Percentiles rank a stretch among this genome's conserved stretches.
phyloP scores from a whole-genome alignment of 75 land plant species.

The Isoetes taiwanensis region DNA sequence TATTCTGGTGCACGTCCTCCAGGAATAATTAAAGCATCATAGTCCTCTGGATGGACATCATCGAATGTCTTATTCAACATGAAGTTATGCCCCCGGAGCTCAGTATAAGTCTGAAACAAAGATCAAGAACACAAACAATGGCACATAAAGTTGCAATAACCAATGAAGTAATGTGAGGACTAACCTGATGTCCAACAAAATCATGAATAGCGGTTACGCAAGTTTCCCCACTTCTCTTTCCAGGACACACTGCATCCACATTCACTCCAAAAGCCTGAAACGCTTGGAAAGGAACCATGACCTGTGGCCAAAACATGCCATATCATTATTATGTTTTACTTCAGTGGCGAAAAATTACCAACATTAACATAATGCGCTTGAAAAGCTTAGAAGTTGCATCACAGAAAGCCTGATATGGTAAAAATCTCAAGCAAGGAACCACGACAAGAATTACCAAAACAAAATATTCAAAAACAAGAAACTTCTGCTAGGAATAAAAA shows the following conservation, averaged over 20 bases:
- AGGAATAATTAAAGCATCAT: constrained; percentile 21
- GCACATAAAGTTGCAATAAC: neutral
- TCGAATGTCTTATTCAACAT: constrained; percentile 12
- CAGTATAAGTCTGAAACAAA: constrained; percentile 22
- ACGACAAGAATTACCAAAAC: too few relatives aligned
- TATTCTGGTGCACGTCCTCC: constrained; percentile 27
- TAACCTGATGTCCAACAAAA: constrained; percentile 17
- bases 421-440: too few relatives aligned
- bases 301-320: too few relatives aligned
- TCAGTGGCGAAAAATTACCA: too few relatives aligned
- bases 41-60: constrained; percentile 2
- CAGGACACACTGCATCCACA: constrained; percentile 20
- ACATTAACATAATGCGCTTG: too few relatives aligned
- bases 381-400: too few relatives aligned
- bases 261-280: constrained; percentile 12
- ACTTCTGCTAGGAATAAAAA: too few relatives aligned
- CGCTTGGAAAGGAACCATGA: constrained; percentile 21
- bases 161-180: neutral
- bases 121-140: too few relatives aligned
- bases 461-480: too few relatives aligned
- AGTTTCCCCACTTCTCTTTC: constrained; percentile 17
- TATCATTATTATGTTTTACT: too few relatives aligned
- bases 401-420: too few relatives aligned
- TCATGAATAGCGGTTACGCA: constrained; percentile 26
- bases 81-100: constrained; percentile 17